A percentile compares a stretch with the other conserved stretches of the same genome.
phyloP scores from a whole-genome alignment of 176 grass and related monocot species.

The Puya raimondii region DNA sequence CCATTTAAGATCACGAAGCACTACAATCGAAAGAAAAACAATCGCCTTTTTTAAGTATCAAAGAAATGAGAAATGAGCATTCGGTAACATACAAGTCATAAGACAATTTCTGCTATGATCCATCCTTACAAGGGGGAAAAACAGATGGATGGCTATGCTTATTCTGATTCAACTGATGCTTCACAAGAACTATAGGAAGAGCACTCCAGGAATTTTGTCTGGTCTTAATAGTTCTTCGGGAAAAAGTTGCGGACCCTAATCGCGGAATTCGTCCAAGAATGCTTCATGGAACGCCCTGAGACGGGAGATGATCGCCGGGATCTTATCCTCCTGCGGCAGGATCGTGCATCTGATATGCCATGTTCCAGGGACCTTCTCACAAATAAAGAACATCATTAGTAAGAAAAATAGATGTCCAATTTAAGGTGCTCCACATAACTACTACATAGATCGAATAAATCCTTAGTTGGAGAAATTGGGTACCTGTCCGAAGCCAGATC shows the following conservation, averaged over 20 bases:
- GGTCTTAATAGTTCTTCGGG: no score
- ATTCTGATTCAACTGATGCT: no score
- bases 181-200: no score
- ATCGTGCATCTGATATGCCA: constrained; percentile 98
- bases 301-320: constrained; percentile 57
- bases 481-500: constrained; percentile 88
- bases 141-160: no score
- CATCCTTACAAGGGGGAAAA: no score
- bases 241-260: constrained; percentile 17
- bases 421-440: not conserved
- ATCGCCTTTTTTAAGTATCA: no score
- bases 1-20: no score
- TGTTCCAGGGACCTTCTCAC: constrained; percentile 69
- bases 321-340: constrained; percentile 93
- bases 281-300: constrained; percentile 71
- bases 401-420: not conserved
- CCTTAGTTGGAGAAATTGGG: constrained; percentile 10
- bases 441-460: not conserved
- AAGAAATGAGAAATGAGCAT: no score
- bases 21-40: no score
- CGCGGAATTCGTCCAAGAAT: constrained; percentile 63
- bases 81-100: no score
- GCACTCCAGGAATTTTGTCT: no score
- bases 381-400: constrained; percentile 3
- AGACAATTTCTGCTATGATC: no score